Evolutionary conservation across 768 basidiomycete genomes (phyloP).

Genomic region (Lactarius pseudohatsudake): DNA sequence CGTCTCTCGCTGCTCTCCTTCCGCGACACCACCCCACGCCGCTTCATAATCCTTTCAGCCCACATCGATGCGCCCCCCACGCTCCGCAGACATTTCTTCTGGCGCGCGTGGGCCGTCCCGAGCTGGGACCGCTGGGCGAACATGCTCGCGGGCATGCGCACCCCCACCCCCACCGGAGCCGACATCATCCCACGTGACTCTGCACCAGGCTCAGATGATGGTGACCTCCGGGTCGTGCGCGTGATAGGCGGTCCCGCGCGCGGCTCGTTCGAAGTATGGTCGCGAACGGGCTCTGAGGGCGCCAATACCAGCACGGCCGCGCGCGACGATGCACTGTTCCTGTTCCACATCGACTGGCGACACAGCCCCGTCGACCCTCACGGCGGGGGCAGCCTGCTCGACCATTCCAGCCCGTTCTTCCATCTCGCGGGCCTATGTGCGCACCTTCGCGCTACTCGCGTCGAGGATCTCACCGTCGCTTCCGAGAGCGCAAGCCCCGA

Average conservation of each 20-base stretch:
- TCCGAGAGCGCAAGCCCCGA: neutral
- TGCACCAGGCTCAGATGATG: neutral
- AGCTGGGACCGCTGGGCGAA: conserved; percentile 19
- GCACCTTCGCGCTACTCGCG: conserved; percentile 1
- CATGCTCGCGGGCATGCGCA: conserved; percentile 10
- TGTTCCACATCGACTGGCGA: conserved; percentile 19
- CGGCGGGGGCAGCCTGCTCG: conserved; percentile 7
- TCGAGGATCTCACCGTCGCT: conserved; percentile 4
- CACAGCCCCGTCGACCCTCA: conserved; percentile 20
- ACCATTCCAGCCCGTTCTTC: conserved; percentile 24
- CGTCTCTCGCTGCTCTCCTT: conserved; percentile 17
- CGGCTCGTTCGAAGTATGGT: conserved; percentile 13
- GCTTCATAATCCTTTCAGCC: conserved; percentile 14
- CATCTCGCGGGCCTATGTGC: conserved; percentile 17
- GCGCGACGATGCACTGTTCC: conserved; percentile 10
- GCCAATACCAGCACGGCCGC: neutral
- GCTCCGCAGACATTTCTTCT: conserved; percentile 20
- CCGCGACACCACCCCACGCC: conserved; percentile 21
- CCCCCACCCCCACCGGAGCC: neutral
- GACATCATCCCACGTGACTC: conserved; percentile 17
- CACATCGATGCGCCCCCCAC: conserved; percentile 19
- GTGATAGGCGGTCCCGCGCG: conserved; percentile 13
- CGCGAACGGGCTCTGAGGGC: conserved; percentile 13
- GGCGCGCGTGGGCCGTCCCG: conserved; percentile 21
- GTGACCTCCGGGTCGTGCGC: neutral